These are phyloP conservation scores for Magnolia sinica DNA, from an alignment of 164 flowering plant genomes.

Conservation along the genomic window DNA sequence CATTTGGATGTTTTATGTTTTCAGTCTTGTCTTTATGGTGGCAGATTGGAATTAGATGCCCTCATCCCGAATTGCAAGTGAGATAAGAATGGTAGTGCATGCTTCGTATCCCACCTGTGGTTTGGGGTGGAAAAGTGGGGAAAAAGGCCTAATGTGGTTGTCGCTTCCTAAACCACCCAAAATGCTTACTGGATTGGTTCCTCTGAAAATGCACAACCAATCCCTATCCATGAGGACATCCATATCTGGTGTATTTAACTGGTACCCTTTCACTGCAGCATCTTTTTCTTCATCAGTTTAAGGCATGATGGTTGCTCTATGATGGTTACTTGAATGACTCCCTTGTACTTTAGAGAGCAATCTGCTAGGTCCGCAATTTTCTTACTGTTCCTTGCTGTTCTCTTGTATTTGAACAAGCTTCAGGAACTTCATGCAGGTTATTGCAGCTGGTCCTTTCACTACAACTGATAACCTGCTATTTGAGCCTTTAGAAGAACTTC, in stretches of 20 bases:
- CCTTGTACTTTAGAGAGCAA: neutral
- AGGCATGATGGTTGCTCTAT: neutral
- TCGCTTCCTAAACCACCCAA: neutral
- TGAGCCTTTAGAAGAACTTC: conserved; percentile 83
- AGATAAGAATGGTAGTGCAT: neutral
- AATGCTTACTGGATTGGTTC: too few relatives aligned
- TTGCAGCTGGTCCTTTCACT: conserved; percentile 94
- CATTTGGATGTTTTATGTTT: neutral
- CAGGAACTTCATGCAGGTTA: conserved; percentile 48
- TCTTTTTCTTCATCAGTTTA: neutral
- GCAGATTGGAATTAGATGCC: too few relatives aligned
- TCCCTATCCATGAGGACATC: neutral
- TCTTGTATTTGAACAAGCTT: neutral
- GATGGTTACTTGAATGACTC: neutral
- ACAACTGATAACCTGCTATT: conserved; percentile 86
- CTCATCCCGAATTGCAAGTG: neutral
- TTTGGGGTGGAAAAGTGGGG: neutral
- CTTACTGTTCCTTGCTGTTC: neutral
- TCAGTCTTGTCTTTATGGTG: too few relatives aligned
- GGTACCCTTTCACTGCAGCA: neutral
- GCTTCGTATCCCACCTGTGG: neutral
- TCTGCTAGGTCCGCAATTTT: neutral
- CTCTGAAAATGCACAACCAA: too few relatives aligned
- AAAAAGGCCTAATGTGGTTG: neutral
- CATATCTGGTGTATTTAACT: neutral